phyloP scores from a whole-genome alignment of 208 protist species.

The Crithidia expoeki region DNA sequence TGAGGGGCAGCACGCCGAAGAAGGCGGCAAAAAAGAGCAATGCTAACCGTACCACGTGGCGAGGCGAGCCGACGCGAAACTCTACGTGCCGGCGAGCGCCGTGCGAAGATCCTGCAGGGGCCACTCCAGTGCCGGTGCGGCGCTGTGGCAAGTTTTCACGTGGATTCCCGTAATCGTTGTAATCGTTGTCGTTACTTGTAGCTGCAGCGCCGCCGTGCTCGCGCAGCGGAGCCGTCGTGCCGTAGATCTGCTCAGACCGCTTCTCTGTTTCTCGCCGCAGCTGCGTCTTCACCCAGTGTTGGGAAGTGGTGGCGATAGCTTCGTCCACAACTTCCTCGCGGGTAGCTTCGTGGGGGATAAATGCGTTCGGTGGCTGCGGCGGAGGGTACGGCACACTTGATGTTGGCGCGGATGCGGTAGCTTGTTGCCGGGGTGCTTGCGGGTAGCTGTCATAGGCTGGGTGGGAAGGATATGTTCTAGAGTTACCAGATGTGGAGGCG shows the following conservation, averaged over 20 bases:
- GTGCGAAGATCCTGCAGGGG: background rate
- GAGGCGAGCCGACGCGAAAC: constrained; percentile 45
- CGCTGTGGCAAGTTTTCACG: constrained; percentile 15
- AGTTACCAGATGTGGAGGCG: background rate
- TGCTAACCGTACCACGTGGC: constrained; percentile 35
- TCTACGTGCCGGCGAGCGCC: constrained; percentile 24
- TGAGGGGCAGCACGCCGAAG: constrained; percentile 78
- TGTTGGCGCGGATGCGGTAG: background rate
- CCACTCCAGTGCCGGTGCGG: background rate
- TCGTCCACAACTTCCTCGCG: constrained; percentile 57
- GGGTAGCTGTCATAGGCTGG: constrained; percentile 6
- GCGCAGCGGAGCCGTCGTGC: background rate
- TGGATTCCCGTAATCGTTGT: constrained; percentile 12
- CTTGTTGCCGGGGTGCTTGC: background rate
- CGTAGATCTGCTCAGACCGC: constrained; percentile 21
- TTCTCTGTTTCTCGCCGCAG: constrained; percentile 26
- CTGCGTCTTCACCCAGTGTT: constrained; percentile 59
- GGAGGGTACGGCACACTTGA: background rate
- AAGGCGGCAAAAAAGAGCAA: constrained; percentile 62
- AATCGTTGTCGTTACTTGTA: no score
- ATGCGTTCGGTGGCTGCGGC: constrained; percentile 4
- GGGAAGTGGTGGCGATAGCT: constrained; percentile 43
- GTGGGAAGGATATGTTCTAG: constrained; percentile 4
- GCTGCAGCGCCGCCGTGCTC: background rate
- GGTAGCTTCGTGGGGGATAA: constrained; percentile 20